Base-by-base conservation (phyloP, 805 yeast genomes). In the Ogataea naganishii region DNA sequence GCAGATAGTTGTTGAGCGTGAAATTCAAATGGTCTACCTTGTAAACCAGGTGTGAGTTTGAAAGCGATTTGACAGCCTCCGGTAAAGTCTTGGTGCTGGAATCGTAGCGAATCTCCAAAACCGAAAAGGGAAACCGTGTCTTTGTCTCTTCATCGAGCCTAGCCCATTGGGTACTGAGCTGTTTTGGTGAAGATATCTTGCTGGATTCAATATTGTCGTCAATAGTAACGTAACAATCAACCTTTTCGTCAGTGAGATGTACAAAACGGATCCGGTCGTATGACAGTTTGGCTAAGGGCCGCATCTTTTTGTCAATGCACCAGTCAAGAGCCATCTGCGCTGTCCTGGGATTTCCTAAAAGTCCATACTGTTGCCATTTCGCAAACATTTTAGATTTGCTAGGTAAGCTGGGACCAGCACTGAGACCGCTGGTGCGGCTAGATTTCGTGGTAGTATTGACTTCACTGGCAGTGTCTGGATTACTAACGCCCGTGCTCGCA, bases 81-180 rank as follows among this genome's bases (percentile, higher is more conserved):
- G 70, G 71, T n/a, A 56, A 37, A 4, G 27, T 32, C 27, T 47
- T 40, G 11, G 38, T 21, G 5, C 55, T 43, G 1, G 57, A 57
- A 20, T 60, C 61, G 56, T 70, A 70, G 14, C 69, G 49, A 14
- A 75, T 46, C 32, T 67, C 69, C 18, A 75, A 48, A 0, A 69
- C 55, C 0, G 72, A 60, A 41, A 69, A 66, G 3, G 78, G 76
- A 41, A 72, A 69, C 1, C 18, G 9, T 3, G 25, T 33, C 3
- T 35, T 4, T 6, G 23, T 14, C 3, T 22, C n/a, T 10, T 39
- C 34, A 18, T 44, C 47, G 12, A 23, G 20, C 7, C 35, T 30
- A 2, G 29, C 23, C 42, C 45, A 39, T 5, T 29, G 21, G 3
- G 37, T 14, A 11, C 24, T 31, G 5, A 30, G 18, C 13, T 36